These are phyloP conservation scores for Ramichloridium luteum DNA, from an alignment of 2,329 filamentous ascomycete species.

Conservation along the genomic window DNA sequence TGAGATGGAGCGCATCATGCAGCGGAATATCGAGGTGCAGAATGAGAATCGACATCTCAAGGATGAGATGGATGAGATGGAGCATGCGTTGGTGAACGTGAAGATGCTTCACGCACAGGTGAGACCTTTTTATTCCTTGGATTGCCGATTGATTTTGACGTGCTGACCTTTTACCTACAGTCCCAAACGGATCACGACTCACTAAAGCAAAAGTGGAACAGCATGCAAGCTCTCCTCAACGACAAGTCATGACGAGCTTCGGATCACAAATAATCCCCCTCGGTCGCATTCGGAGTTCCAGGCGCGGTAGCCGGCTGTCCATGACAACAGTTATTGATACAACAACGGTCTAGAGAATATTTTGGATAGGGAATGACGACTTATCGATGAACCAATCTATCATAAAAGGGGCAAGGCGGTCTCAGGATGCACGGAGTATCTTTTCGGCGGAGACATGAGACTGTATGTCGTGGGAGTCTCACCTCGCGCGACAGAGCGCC, in stretches of 20 bases:
- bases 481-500: no score
- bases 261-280: no score
- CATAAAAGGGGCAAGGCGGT: no score
- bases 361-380: no score
- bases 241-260: constrained; percentile 8
- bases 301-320: no score
- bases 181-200: constrained; percentile 37
- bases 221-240: constrained; percentile 33
- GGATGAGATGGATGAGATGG: constrained; percentile 81
- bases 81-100: constrained; percentile 79
- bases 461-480: no score
- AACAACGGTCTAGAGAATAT: no score
- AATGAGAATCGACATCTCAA: constrained; percentile 82
- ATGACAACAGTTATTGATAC: no score
- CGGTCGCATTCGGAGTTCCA: no score
- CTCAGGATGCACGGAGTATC: no score
- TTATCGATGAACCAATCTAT: no score
- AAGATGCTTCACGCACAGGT: constrained; percentile 97
- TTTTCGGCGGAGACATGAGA: no score
- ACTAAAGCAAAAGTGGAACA: constrained; percentile 38
- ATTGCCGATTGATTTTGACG: background rate
- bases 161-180: constrained; percentile 21
- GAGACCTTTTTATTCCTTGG: constrained; percentile 28
- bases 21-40: constrained; percentile 83
- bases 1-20: constrained; percentile 86